phyloP scores from a whole-genome alignment of 2,329 filamentous ascomycete genomes.

The Fusarium nematophilum region DNA sequence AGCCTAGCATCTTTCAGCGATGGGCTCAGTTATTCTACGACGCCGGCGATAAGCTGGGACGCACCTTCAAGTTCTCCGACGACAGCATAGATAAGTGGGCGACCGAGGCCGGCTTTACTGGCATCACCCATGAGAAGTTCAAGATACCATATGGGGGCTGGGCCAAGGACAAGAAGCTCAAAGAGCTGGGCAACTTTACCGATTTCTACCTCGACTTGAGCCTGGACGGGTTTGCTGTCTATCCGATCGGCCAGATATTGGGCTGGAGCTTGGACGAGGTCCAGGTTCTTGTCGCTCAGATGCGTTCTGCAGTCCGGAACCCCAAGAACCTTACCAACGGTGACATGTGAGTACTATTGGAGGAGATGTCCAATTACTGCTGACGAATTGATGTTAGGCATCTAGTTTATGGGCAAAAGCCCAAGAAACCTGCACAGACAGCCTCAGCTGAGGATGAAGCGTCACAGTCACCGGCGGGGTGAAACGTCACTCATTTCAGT shows the following conservation, averaged over 20 bases:
- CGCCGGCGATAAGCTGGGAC: constrained; percentile 39
- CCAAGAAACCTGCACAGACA: too few species aligned
- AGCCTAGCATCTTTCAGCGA: constrained; percentile 5
- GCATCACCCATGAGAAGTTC: constrained; percentile 44
- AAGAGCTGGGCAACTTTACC: constrained; percentile 51
- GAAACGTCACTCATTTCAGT: too few species aligned
- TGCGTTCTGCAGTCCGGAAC: constrained; percentile 6
- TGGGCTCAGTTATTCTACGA: constrained; percentile 43
- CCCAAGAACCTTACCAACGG: neutral
- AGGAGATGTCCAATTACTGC: too few species aligned
- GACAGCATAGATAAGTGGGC: constrained; percentile 25
- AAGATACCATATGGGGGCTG: constrained; percentile 55
- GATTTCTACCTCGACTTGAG: constrained; percentile 16
- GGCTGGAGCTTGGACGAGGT: constrained; percentile 16
- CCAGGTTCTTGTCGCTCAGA: constrained; percentile 12
- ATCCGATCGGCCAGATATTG: constrained; percentile 13
- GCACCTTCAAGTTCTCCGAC: constrained; percentile 36
- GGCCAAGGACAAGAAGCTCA: constrained; percentile 53
- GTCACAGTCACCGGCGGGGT: too few species aligned
- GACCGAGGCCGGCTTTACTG: constrained; percentile 47
- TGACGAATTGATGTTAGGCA: too few species aligned
- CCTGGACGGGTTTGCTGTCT: constrained; percentile 17
- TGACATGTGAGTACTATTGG: neutral
- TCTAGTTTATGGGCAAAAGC: too few species aligned
- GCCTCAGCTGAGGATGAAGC: too few species aligned